Conservation (phyloP, 2,329 filamentous ascomycete species). For the Pseudogymnoascus sp. region DNA sequence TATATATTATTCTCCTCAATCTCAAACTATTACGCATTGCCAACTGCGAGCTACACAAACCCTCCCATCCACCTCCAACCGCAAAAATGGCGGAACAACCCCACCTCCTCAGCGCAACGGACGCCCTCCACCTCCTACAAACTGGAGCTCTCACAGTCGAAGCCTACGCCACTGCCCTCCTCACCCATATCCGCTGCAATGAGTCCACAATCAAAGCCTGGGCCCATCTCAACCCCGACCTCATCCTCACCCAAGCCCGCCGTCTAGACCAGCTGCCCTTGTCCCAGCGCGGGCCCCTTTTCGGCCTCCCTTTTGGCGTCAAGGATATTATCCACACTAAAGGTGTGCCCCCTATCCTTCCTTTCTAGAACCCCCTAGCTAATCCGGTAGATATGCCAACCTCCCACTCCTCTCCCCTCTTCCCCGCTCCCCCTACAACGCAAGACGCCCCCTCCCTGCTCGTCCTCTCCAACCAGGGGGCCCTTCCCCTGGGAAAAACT, state of each 20-base stretch:
- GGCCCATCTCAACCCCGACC: constrained; percentile 37
- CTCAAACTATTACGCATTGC: neutral
- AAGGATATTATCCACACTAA: constrained; percentile 53
- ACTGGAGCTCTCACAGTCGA: constrained; percentile 38
- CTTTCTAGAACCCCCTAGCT: neutral
- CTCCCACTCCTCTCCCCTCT: constrained; percentile 46
- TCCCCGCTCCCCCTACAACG: constrained; percentile 34
- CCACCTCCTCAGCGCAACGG: constrained; percentile 32
- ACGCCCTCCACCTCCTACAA: constrained; percentile 32
- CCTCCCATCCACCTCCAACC: neutral
- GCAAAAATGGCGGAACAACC: neutral
- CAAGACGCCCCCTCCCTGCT: constrained; percentile 45
- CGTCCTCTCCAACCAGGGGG: constrained; percentile 45
- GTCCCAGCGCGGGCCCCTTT: constrained; percentile 43
- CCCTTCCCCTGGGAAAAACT: constrained; percentile 50
- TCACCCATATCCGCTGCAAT: constrained; percentile 36
- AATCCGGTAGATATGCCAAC: constrained; percentile 44
- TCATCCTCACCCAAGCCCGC: constrained; percentile 41
- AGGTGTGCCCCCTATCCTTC: constrained; percentile 25
- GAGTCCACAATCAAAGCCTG: constrained; percentile 41
- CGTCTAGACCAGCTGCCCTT: constrained; percentile 40
- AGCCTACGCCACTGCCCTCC: constrained; percentile 39
- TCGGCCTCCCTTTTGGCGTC: constrained; percentile 48
- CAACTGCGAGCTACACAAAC: neutral
- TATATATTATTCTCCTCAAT: neutral